Evolutionary conservation across 176 grass and related monocot species (phyloP), one percentile per base, ranked within the genome.

Genomic region (Juncus inflexus): DNA sequence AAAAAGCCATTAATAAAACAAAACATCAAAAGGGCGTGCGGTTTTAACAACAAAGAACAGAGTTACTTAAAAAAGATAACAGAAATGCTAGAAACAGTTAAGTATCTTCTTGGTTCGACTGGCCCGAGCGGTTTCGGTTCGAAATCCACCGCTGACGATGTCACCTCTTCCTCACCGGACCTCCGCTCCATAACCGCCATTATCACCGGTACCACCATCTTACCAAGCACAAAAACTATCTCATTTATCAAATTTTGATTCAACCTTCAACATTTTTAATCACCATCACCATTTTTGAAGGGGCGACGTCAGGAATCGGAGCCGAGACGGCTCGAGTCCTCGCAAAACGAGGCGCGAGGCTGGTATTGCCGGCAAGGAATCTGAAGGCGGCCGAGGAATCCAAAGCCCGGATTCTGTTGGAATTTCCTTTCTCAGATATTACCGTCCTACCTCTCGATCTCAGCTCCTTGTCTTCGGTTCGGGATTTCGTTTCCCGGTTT

Each of bases 231-330:
- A 28, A 28, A 28, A 10, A 56, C 42, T 5, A 39, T 12, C 4
- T 4, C 58, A 37, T 15, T 3, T 37, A 36, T 11, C 35, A 3
- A 40, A 63, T 12, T 47, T 43, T 37, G 11, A 12, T 3, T 43
- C n/a, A 38, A 14, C 41, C 54, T 28, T 28, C 19, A 28, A 28
- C 19, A 28, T 28, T 28, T 28, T 28, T 28, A 28, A 28, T 28
- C 19, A 28, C 19, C 19, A 28, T 28, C 19, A 28, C 19, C 19
- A 28, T 12, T 9, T 19, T 0, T 13, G 66, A 66, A 84, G 76
- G 86, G 61, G 94, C 94, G 3, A 99, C 94, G 39, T 99, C 94
- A 7, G 94, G 94, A 19, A 99, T 97, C 58, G 94, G 94, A 0
- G 88, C 83, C 0, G 94, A 97, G 80, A 97, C 88, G 49, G 94